Percentiles rank a stretch among this genome's conserved stretches.
Evolutionary conservation across 177 flowering plant genomes (phyloP).

Genomic region (Vitis hybrid): DNA sequence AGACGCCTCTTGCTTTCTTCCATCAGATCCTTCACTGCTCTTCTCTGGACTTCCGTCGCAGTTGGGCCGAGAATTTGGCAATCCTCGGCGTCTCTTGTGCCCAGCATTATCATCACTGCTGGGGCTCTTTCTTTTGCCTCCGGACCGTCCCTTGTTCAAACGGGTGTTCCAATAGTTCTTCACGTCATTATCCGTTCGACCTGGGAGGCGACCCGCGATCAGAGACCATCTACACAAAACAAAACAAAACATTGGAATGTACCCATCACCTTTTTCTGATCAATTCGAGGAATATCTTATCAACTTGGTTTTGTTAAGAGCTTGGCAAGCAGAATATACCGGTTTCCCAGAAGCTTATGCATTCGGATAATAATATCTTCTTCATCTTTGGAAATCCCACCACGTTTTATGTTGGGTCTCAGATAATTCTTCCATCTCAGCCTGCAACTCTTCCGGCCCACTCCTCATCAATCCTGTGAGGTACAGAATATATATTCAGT

Average conservation of each 20-base stretch:
- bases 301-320: too few species aligned
- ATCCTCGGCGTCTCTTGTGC: neutral
- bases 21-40: neutral
- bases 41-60: neutral
- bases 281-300: too few species aligned
- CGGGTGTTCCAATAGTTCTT: conserved; percentile 67
- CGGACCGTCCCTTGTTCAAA: conserved; percentile 39
- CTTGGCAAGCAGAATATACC: conserved; percentile 19
- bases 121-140: conserved; percentile 18
- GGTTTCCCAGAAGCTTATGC: conserved; percentile 60
- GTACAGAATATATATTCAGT: neutral
- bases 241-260: neutral
- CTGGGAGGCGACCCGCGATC: conserved; percentile 59
- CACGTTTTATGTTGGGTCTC: conserved; percentile 51
- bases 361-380: conserved; percentile 51
- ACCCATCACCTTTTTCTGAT: too few species aligned
- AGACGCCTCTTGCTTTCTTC: neutral
- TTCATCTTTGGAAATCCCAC: conserved; percentile 44
- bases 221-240: conserved; percentile 43
- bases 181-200: conserved; percentile 55
- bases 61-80: conserved; percentile 1
- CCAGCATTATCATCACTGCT: neutral
- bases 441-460: conserved; percentile 48
- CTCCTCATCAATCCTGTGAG: conserved; percentile 48
- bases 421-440: conserved; percentile 61